Base-by-base conservation (phyloP, 768 basidiomycete species). In the Boletus insuetus region DNA sequence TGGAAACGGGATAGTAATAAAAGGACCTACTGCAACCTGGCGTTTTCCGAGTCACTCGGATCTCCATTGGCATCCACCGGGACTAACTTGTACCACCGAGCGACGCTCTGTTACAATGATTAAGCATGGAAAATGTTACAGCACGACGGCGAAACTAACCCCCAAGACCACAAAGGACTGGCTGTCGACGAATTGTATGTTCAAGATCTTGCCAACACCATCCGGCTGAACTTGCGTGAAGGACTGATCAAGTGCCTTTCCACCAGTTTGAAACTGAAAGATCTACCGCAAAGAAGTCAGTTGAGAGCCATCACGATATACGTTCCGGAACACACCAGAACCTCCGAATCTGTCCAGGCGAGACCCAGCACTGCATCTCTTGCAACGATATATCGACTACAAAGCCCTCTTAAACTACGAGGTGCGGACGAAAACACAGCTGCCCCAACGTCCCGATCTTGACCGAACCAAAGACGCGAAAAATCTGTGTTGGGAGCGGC, bases 281-380 rank as follows among this genome's bases (percentile, higher is more conserved):
- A 65, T 38, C 68, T 69, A 34, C 19, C 4, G 13, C 16, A 22
- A 39, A 40, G 5, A 8, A 7, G 17, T 56, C 16, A 64, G 19
- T 26, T 11, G 14, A 6, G 10, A n/a, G 5, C 6, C 11, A 29
- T 50, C 14, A 3, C 31, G n/a, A 1, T 3, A 31, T 1, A 12
- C 4, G 31, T 19, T 38, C 37, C 13, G 19, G 14, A 24, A 59
- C 69, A 24, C 29, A 71, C 69, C 61, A 52, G 17, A 45, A 70
- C 49, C 20, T 76, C 73, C 12, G 69, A 44, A 26, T 76, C 69
- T 5, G 80, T 75, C 84, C 84, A 85, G 14, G 70, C 72, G 20
- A 83, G 52, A 1, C 76, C 79, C 20, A 73, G 61, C 9, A 80
- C 54, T 19, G 58, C 70, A 40, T 66, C 70, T 20, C 54, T 61